Conservation (phyloP, 176 grass and related monocot genomes). For the Phoenix roebelenii region DNA sequence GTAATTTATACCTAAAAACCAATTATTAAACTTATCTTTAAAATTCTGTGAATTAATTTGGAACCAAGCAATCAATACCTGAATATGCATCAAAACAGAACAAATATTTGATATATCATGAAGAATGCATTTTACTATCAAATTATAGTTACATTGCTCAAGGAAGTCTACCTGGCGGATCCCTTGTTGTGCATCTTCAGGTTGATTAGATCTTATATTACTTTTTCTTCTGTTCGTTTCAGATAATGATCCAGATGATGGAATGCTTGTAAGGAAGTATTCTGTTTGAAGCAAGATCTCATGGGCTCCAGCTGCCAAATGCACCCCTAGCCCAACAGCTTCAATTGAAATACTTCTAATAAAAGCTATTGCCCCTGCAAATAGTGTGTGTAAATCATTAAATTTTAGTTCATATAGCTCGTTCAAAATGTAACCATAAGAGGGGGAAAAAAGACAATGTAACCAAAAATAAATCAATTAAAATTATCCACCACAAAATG, state of each 20-base stretch:
- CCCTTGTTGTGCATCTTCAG: constrained; percentile 79
- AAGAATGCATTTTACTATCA: constrained; percentile 5
- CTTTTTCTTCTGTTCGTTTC: constrained; percentile 41
- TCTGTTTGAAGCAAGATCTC: constrained; percentile 84
- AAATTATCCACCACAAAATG: no score
- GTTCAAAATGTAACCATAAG: no score
- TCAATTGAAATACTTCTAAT: constrained; percentile 84
- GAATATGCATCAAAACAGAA: no score
- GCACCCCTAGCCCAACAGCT: constrained; percentile 88
- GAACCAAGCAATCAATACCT: no score
- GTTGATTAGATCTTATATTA: constrained; percentile 77
- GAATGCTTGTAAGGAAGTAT: constrained; percentile 49
- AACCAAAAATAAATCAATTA: no score
- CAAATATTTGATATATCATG: neutral
- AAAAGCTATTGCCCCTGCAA: constrained; percentile 83
- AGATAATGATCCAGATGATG: constrained; percentile 30
- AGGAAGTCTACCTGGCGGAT: constrained; percentile 58
- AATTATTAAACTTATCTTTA: no score
- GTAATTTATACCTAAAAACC: no score
- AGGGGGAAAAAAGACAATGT: no score
- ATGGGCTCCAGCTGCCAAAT: constrained; percentile 89
- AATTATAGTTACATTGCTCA: neutral
- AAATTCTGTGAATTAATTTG: no score
- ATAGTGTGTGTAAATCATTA: constrained; percentile 5
- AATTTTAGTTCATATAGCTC: no score